phyloP scores from a whole-genome alignment of 768 basidiomycete species.

The Boletus vermiculosoides region DNA sequence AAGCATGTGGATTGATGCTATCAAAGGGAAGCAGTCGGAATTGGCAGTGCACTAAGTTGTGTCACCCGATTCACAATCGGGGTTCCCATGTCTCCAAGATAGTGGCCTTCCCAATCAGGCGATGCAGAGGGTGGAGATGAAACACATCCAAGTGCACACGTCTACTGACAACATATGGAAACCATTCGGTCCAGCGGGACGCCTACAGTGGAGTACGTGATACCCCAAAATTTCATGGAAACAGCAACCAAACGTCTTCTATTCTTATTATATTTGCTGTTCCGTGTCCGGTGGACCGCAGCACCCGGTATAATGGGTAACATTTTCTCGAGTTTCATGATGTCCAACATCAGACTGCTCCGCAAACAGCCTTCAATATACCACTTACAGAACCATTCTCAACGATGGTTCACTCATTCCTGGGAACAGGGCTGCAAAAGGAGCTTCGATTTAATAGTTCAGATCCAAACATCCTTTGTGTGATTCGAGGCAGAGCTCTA shows the following conservation, averaged over 20 bases:
- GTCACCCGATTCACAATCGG: not conserved
- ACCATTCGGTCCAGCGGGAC: not conserved
- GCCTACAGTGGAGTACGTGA: not conserved
- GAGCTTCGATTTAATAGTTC: not conserved
- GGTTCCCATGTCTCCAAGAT: no score
- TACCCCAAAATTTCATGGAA: not conserved
- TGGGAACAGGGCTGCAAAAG: not conserved
- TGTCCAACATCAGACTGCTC: not conserved
- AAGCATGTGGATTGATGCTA: no score
- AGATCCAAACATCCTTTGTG: not conserved
- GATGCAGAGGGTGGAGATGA: not conserved
- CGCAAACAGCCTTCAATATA: not conserved
- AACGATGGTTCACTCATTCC: not conserved
- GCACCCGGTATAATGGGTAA: no score
- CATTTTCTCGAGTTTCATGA: not conserved
- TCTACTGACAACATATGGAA: not conserved
- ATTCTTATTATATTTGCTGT: not conserved
- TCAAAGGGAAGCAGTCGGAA: no score
- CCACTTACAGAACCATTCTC: not conserved
- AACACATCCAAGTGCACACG: not conserved
- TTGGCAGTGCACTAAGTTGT: no score
- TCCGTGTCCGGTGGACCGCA: not conserved
- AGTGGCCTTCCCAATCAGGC: not conserved
- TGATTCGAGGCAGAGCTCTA: no score
- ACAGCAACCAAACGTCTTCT: not conserved